Evolutionary conservation across 768 basidiomycete genomes (phyloP).

Genomic region (Tricholoma terreum): DNA sequence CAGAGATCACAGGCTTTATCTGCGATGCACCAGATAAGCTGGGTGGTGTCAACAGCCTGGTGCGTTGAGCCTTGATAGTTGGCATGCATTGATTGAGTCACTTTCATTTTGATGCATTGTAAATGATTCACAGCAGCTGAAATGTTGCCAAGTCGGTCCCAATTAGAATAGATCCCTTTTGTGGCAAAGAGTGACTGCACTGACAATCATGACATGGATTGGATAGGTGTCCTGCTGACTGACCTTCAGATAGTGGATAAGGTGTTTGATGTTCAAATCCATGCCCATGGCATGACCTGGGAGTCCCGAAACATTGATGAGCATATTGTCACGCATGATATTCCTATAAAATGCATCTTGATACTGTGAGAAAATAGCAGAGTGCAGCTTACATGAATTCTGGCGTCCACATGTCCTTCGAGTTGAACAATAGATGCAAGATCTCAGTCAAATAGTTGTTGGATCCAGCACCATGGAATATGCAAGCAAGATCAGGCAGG

Average conservation of each 20-base stretch:
- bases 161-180: conserved; percentile 29
- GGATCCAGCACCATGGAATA: conserved; percentile 29
- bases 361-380: too few species aligned
- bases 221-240: background rate
- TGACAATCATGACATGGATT: too few species aligned
- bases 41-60: conserved; percentile 11
- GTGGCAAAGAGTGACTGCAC: conserved; percentile 22
- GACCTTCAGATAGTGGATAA: conserved; percentile 32
- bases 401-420: too few species aligned
- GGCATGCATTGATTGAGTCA: conserved; percentile 18
- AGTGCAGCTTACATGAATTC: conserved; percentile 23
- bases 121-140: conserved; percentile 26
- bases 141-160: conserved; percentile 32
- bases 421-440: conserved; percentile 23
- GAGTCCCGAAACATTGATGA: conserved; percentile 30
- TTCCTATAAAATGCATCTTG: conserved; percentile 21
- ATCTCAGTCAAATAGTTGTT: conserved; percentile 33
- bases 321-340: conserved; percentile 34
- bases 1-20: conserved; percentile 10
- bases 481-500: too few species aligned
- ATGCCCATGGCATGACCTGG: conserved; percentile 32
- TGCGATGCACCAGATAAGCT: conserved; percentile 20
- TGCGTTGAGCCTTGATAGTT: too few species aligned
- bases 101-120: conserved; percentile 25
- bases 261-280: conserved; percentile 37